Evolutionary conservation across 768 basidiomycete genomes (phyloP).

Genomic region (Tephrocybe sp.): DNA sequence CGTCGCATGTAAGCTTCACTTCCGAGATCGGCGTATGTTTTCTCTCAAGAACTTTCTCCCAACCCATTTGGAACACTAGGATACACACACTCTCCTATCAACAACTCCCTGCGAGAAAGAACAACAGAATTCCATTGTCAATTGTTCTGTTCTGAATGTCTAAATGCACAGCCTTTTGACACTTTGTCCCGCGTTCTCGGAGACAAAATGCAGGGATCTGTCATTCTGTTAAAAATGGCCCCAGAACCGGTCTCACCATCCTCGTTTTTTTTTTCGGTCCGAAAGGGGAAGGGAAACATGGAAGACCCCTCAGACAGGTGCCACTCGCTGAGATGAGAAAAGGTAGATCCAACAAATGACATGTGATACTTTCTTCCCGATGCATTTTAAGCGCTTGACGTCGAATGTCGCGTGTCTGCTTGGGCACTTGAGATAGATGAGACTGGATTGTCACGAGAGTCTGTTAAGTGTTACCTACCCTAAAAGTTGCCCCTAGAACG

Average conservation of each 20-base stretch:
- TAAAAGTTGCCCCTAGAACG: constrained; percentile 29
- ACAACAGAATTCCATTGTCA: too few relatives aligned
- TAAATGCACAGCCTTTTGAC: neutral
- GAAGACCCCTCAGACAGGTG: neutral
- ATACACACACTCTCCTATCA: too few relatives aligned
- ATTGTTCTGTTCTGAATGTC: too few relatives aligned
- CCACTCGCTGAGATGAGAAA: neutral
- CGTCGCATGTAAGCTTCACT: neutral
- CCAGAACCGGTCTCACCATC: neutral
- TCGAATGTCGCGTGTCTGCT: neutral
- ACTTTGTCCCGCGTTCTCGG: neutral
- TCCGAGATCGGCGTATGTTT: neutral
- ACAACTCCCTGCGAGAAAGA: too few relatives aligned
- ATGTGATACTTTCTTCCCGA: neutral
- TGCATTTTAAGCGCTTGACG: constrained; percentile 2
- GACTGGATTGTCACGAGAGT: too few relatives aligned
- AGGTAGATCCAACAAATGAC: neutral
- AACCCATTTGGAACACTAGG: too few relatives aligned
- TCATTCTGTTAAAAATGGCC: neutral
- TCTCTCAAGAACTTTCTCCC: too few relatives aligned
- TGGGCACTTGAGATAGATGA: too few relatives aligned
- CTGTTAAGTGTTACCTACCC: neutral
- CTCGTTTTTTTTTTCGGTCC: neutral
- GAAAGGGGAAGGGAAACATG: too few relatives aligned
- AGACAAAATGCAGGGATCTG: neutral